Evolutionary conservation across 805 yeast species (phyloP).

Genomic region (Priceomyces melissophilus): DNA sequence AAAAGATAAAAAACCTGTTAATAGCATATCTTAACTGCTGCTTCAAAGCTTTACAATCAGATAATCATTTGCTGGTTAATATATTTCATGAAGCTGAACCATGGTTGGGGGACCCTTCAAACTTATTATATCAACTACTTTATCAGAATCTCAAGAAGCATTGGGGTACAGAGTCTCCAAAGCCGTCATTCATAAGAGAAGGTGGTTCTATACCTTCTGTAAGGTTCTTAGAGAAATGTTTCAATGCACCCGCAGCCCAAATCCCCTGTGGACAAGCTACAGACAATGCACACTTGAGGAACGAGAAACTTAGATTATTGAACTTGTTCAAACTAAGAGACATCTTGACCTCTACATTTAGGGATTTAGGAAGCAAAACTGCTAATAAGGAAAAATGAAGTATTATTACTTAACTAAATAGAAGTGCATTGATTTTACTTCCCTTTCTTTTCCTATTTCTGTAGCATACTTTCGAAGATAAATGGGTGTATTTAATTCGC

Average conservation of each 20-base stretch:
- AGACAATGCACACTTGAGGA: conserved; percentile 89
- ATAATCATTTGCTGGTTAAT: conserved; percentile 57
- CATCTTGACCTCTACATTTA: conserved; percentile 55
- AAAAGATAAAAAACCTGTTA: conserved; percentile 51
- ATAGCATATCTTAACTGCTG: conserved; percentile 39
- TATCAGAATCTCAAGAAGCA: conserved; percentile 57
- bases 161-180: conserved; percentile 64
- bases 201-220: conserved; percentile 97
- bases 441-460: conserved; percentile 15
- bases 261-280: conserved; percentile 95
- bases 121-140: conserved; percentile 67
- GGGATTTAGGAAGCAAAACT: conserved; percentile 25
- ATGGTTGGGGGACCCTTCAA: conserved; percentile 87
- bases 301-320: conserved; percentile 77
- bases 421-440: conserved; percentile 10
- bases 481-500: conserved; percentile 11
- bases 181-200: conserved; percentile 86
- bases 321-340: conserved; percentile 73
- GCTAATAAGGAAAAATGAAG: background rate
- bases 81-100: conserved; percentile 89
- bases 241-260: conserved; percentile 88
- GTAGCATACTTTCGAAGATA: conserved; percentile 21
- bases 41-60: conserved; percentile 52
- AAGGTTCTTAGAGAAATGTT: conserved; percentile 74
- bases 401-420: conserved; percentile 1